Evolutionary conservation across 179 eudicot species (phyloP).

Genomic region (Amaranthus tricolor): DNA sequence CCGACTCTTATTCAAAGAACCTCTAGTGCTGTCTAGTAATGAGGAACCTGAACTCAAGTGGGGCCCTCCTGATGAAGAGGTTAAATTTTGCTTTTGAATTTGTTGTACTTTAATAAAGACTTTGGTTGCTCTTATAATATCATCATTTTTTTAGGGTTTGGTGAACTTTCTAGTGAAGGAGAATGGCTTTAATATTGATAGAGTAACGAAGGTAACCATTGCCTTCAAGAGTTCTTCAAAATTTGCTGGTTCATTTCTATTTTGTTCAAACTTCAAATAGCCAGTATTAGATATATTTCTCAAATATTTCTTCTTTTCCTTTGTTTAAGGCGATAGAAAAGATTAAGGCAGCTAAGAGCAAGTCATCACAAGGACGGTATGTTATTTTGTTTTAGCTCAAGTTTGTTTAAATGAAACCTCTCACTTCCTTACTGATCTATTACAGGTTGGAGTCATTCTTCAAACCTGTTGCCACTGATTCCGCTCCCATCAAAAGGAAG

Average conservation of each 20-base stretch:
- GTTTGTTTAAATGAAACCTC: constrained; percentile 10
- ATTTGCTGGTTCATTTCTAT: constrained; percentile 2
- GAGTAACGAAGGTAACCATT: constrained; percentile 70
- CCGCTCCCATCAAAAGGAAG: constrained; percentile 78
- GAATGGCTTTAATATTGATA: constrained; percentile 87
- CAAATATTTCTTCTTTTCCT: neutral
- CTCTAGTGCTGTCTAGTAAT: constrained; percentile 56
- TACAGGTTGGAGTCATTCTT: constrained; percentile 89
- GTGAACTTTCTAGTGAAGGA: constrained; percentile 80
- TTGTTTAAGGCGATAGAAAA: constrained; percentile 75
- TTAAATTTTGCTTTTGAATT: constrained; percentile 18
- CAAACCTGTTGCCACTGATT: constrained; percentile 61
- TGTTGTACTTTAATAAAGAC: constrained; percentile 3
- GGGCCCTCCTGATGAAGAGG: constrained; percentile 96
- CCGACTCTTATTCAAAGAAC: constrained; percentile 82
- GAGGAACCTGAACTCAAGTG: constrained; percentile 81
- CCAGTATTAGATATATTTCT: neutral
- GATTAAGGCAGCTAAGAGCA: constrained; percentile 84
- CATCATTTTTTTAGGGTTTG: constrained; percentile 61
- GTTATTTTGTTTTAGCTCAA: constrained; percentile 19
- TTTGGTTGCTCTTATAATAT: neutral
- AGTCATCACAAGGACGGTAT: constrained; percentile 85
- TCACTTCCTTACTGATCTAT: constrained; percentile 12
- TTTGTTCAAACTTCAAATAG: neutral
- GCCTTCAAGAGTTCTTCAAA: neutral